Evolutionary conservation across 139 green algal genomes (phyloP).

Genomic region (Coccomyxa sp.): DNA sequence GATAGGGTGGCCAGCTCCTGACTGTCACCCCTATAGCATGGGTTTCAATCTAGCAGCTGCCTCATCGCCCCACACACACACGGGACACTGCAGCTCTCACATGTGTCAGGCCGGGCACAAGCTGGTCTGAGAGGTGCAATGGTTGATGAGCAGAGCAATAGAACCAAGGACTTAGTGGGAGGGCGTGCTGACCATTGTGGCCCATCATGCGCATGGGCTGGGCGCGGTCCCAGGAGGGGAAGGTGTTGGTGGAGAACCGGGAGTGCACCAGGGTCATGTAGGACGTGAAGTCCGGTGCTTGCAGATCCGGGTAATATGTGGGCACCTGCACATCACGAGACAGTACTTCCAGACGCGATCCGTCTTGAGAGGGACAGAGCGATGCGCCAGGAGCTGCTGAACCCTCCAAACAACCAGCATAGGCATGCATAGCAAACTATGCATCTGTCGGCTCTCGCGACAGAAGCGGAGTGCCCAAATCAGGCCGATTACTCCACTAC

Average conservation of each 20-base stretch:
- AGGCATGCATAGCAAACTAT: not conserved
- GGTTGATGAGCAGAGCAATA: not conserved
- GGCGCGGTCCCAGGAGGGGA: constrained; percentile 87
- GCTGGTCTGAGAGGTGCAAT: not conserved
- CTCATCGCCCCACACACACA: not conserved
- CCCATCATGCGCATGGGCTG: constrained; percentile 93
- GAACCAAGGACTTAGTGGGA: no score
- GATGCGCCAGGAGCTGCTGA: no score
- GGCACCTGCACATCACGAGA: constrained; percentile 62
- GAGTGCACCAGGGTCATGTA: constrained; percentile 94
- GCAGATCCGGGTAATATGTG: constrained; percentile 84
- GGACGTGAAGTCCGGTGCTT: constrained; percentile 65
- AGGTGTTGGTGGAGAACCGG: constrained; percentile 97
- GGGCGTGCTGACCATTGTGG: constrained; percentile 78
- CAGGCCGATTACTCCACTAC: no score
- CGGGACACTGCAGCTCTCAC: no score
- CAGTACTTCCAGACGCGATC: no score
- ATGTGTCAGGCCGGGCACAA: no score
- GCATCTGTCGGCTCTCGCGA: not conserved
- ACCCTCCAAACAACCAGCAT: no score
- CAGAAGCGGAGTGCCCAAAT: not conserved
- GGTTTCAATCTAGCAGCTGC: not conserved
- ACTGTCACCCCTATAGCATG: not conserved
- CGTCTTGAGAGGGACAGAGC: no score
- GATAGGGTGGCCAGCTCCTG: no score